Percentiles rank a stretch among this genome's conserved stretches.
Conservation (phyloP, 306 rosid species). For the Pyrus communis region DNA sequence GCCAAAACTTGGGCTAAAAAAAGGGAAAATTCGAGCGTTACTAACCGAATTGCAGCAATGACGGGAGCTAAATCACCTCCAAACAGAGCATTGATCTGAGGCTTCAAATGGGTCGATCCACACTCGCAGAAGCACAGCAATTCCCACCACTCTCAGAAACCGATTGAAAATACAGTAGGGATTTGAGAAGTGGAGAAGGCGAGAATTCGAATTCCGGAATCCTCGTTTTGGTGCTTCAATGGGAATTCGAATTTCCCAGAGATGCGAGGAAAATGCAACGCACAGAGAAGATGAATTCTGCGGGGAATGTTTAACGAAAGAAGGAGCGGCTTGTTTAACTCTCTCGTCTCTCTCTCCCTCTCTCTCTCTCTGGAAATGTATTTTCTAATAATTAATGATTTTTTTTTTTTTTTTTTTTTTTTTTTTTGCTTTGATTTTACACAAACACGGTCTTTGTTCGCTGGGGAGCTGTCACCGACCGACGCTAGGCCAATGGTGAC, state of each 20-base stretch:
- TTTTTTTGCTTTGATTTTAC: slow-evolving; percentile 38
- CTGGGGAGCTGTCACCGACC: slow-evolving; percentile 15
- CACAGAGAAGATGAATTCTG: slow-evolving; percentile 15
- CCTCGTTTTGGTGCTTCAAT: background rate
- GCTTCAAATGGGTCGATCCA: slow-evolving; percentile 34
- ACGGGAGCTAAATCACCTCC: slow-evolving; percentile 35
- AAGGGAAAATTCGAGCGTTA: background rate
- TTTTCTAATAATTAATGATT: background rate
- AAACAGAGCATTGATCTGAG: slow-evolving; percentile 32
- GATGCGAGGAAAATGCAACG: slow-evolving; percentile 41
- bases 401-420: background rate
- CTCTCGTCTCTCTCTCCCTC: background rate
- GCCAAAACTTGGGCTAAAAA: slow-evolving; percentile 1
- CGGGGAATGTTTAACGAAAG: slow-evolving; percentile 9
- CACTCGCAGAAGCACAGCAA: slow-evolving; percentile 14
- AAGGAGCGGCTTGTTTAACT: background rate
- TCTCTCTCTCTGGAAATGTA: too few relatives aligned
- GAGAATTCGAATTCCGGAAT: slow-evolving; percentile 4
- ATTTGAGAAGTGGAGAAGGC: background rate
- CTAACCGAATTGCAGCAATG: slow-evolving; percentile 5
- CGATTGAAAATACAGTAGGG: background rate
- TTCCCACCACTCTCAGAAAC: background rate
- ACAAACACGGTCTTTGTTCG: background rate
- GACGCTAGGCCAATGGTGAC: background rate
- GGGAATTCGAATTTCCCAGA: slow-evolving; percentile 19